Evolutionary conservation across 257 asterid species (phyloP), one percentile per base, ranked within the genome.

Genomic region (Verbena officinalis): DNA sequence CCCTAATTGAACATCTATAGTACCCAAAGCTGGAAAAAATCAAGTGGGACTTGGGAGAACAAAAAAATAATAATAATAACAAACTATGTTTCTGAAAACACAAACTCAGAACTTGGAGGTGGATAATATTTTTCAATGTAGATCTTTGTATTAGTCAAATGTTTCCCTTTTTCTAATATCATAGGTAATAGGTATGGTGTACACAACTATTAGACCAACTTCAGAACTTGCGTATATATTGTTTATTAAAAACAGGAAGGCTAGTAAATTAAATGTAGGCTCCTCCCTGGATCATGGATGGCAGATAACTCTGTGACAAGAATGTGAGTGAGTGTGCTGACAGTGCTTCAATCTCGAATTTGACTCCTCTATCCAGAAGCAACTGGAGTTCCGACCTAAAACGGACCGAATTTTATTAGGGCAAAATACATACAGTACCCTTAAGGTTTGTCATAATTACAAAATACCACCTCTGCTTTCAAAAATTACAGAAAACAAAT

Each of bases 301-400:
- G 94, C 59, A 93, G 71, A 77, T 93, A 93, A 64, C 70, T 82
- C 7, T 80, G 80, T 2, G 97, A 78, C 87, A 87, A 80, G 84
- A 90, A 93, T 34, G 95, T 82, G 68, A 87, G 81, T 4, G 91
- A 85, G 62, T 75, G 73, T 34, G 81, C 88, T 2, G 95, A 89
- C 55, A 93, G 73, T 11, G 98, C 97, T 83, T 93, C 98, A 31
- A 93, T 84, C 91, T 93, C 98, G 43, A 83, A 90, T 73, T 93
- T 93, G 67, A 78, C 68, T 74, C 96, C 97, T 70, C 82, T 80
- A 46, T 79, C 84, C 67, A 89, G 78, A 80, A 89, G 74, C 83
- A 82, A 55, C 73, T 87, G 91, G 74, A 92, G 80, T 77, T 92
- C 98, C 51, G 74, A 66, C 86, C 98, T 92, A 65, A 0, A 69